Percentiles rank a stretch among this genome's conserved stretches.
phyloP scores from a whole-genome alignment of 2,329 filamentous ascomycete species.

The Chaetothyriales sp. region DNA sequence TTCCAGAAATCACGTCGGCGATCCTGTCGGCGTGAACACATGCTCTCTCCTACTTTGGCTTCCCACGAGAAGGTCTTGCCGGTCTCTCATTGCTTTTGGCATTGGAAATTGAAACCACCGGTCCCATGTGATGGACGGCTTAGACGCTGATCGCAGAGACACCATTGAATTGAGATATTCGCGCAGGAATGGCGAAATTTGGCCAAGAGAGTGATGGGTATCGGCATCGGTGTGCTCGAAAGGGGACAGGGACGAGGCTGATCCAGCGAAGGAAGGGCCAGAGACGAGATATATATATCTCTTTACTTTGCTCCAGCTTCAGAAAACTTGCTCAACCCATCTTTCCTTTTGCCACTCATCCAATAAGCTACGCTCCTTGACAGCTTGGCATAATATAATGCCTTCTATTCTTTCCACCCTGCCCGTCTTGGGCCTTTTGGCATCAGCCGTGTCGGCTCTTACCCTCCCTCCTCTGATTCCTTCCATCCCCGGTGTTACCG shows the following conservation, averaged over 20 bases:
- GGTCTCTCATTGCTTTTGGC: not conserved
- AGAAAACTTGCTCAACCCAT: not conserved
- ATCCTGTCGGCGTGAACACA: not conserved
- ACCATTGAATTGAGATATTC: not conserved
- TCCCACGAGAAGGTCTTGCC: not conserved
- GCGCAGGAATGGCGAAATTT: not conserved
- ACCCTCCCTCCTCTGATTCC: conserved; percentile 44
- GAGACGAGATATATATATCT: not conserved
- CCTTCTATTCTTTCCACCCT: not conserved
- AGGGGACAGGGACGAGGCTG: not conserved
- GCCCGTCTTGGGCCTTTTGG: not conserved
- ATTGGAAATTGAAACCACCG: not conserved
- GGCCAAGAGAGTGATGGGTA: not conserved
- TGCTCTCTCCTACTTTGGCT: not conserved
- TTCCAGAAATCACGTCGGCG: not conserved
- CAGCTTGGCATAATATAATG: not conserved
- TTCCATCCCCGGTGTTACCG: conserved; percentile 45
- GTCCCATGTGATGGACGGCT: not conserved
- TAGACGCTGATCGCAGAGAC: not conserved
- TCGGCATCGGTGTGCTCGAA: not conserved
- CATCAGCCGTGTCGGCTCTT: not conserved
- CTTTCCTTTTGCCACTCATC: not conserved
- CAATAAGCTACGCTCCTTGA: not conserved
- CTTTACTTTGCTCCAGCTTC: not conserved
- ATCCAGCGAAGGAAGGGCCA: not conserved